Evolutionary conservation across 257 asterid genomes (phyloP), one percentile per base, ranked within the genome.

Genomic region (Ligustrum vulgare): DNA sequence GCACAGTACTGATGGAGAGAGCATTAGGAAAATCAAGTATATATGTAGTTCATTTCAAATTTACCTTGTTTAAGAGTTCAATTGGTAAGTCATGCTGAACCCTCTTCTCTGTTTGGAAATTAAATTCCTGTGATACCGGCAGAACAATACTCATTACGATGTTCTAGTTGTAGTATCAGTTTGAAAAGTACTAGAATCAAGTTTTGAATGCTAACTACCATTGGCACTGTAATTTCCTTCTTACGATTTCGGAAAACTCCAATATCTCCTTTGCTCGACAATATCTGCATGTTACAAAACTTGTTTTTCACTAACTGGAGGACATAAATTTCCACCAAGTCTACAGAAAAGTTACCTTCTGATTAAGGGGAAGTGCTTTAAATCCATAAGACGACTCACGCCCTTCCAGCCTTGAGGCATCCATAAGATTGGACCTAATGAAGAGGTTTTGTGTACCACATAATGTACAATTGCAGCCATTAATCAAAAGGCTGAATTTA

Each of bases 251-350:
- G 83, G 69, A 87, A 89, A 77, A 91, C 78, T 49, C 98, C 99
- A 73, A 89, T 82, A 65, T 91, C 96, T 70, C 98, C 99, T 87
- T 89, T 94, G 90, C 99, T 92, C 32, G 93, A 83, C 75, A 94
- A 83, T 75, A 94, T 88, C 99, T 91, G 89, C 58, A 77, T 35
- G 22, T 49, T 51, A 45, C 20, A 23, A 6, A 22, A 60, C 34
- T 60, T 60, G 67, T 12, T 8, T 8, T 4, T 60, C 67, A 60
- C 67, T 0, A 9, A 23, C 67, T 60, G 67, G 35, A 9, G 16
- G 35, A 60, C 22, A 67, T 5, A 67, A 73, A 13, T 15, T 60
- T 22, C 34, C 65, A n/a, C 51, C 23, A 11, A 41, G 49, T 41
- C 67, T 45, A 31, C 13, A 11, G 18, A 22, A 66, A 33, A 13